Conservation (phyloP, 768 basidiomycete genomes). For the Tricholomella constricta region DNA sequence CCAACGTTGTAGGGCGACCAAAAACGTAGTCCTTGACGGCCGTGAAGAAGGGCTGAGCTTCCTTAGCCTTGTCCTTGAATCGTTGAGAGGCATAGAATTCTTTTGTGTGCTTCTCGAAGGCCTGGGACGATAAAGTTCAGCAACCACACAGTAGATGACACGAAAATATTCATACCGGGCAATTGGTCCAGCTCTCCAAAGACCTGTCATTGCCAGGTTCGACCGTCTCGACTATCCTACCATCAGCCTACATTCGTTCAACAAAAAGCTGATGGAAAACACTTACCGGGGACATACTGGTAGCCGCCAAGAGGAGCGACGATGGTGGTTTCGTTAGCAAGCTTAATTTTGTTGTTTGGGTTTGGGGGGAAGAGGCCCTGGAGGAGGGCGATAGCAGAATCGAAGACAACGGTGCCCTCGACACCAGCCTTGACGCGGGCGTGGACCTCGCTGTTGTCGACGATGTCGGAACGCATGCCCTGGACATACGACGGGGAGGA, state of each 20-base stretch:
- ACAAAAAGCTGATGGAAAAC: background rate
- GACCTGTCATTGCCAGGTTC: conserved; percentile 83
- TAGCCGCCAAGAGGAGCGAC: conserved; percentile 79
- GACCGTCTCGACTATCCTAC: conserved; percentile 72
- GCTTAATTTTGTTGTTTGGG: conserved; percentile 64
- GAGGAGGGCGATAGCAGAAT: conserved; percentile 80
- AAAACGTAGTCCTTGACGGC: conserved; percentile 70
- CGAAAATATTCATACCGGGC: conserved; percentile 38
- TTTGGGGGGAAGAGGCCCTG: conserved; percentile 90
- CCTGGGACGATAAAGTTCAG: conserved; percentile 33
- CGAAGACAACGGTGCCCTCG: conserved; percentile 85
- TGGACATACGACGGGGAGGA: conserved; percentile 70
- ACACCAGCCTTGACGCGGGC: conserved; percentile 82
- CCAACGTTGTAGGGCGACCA: conserved; percentile 63
- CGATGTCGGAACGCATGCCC: conserved; percentile 66
- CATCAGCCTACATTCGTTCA: conserved; percentile 2
- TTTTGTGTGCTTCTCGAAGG: conserved; percentile 65
- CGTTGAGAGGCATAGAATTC: conserved; percentile 60
- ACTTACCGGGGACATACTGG: conserved; percentile 79
- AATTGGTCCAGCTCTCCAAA: conserved; percentile 76
- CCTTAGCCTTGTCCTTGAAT: conserved; percentile 62
- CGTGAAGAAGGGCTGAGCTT: conserved; percentile 66
- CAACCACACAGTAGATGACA: background rate
- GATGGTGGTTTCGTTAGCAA: conserved; percentile 77
- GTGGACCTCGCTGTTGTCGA: conserved; percentile 72